Percentiles rank a stretch among this genome's conserved stretches.
These are phyloP conservation scores for Nemania sp. DNA, from an alignment of 2,329 filamentous ascomycete genomes.

Conservation along the genomic window DNA sequence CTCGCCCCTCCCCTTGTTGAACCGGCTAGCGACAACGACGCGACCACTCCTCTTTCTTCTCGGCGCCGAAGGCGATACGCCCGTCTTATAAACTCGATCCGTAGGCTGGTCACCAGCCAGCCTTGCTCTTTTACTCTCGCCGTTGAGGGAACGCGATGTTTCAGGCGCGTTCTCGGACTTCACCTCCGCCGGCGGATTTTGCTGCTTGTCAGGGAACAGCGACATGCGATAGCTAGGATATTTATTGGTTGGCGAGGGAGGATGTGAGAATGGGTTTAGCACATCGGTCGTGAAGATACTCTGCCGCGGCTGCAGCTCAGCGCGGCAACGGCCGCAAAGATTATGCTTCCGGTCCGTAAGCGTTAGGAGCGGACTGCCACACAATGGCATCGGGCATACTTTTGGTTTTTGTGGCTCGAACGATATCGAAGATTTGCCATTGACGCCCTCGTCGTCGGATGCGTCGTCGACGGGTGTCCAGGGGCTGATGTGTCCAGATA, in stretches of 20 bases:
- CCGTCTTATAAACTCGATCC: neutral
- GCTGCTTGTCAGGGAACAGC: neutral
- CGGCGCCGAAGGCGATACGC: neutral
- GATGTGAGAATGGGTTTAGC: neutral
- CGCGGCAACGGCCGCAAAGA: slow-evolving; percentile 43
- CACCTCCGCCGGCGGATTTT: neutral
- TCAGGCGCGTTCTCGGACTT: neutral
- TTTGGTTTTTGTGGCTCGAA: neutral
- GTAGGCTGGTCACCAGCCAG: neutral
- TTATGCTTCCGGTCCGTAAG: slow-evolving; percentile 38
- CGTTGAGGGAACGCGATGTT: neutral
- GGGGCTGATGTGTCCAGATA: slow-evolving; percentile 13
- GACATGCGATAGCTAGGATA: neutral
- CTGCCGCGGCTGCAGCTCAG: slow-evolving; percentile 41
- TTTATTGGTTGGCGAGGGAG: too few relatives aligned
- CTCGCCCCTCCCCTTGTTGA: slow-evolving; percentile 24
- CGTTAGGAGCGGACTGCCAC: slow-evolving; percentile 30
- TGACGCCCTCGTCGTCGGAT: neutral
- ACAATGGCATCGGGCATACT: slow-evolving; percentile 43
- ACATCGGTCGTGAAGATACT: slow-evolving; percentile 41
- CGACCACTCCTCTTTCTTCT: slow-evolving; percentile 10
- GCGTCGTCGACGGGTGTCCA: slow-evolving; percentile 14
- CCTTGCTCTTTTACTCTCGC: slow-evolving; percentile 2
- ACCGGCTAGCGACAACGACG: slow-evolving; percentile 15
- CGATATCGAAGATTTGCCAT: neutral